Conservation (phyloP, 768 basidiomycete species). For the Suillus occidentalis region DNA sequence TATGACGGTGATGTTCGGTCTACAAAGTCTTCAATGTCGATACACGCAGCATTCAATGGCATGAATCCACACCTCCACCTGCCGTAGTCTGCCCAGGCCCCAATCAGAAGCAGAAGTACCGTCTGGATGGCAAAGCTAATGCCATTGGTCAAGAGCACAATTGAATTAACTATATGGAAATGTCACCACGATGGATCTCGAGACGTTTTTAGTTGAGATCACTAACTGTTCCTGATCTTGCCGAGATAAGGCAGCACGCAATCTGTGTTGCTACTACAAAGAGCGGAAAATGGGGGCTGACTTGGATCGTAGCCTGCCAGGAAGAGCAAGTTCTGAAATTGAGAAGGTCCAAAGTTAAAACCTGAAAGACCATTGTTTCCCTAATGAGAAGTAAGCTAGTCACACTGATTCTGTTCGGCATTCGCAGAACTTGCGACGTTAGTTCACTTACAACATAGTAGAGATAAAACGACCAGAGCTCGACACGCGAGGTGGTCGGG, state of each 20-base stretch:
- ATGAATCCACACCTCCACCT: slow-evolving; percentile 54
- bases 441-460: slow-evolving; percentile 42
- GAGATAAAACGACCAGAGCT: too few relatives aligned
- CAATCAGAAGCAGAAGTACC: slow-evolving; percentile 59
- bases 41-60: neutral
- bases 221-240: slow-evolving; percentile 55
- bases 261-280: slow-evolving; percentile 45
- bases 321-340: slow-evolving; percentile 52
- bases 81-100: slow-evolving; percentile 85
- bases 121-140: slow-evolving; percentile 65
- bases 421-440: neutral
- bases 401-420: neutral
- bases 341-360: slow-evolving; percentile 72
- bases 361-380: slow-evolving; percentile 48
- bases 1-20: slow-evolving; percentile 76
- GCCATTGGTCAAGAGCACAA: slow-evolving; percentile 77
- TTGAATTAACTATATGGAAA: slow-evolving; percentile 59
- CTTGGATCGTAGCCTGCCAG: slow-evolving; percentile 72
- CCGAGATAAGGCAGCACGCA: slow-evolving; percentile 73
- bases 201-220: neutral
- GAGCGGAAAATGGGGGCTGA: slow-evolving; percentile 32
- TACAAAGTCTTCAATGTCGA: slow-evolving; percentile 20
- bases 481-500: too few relatives aligned
- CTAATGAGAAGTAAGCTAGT: slow-evolving; percentile 20
- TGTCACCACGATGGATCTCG: too few relatives aligned